Conservation (phyloP, 345 rosid species). For the Erodium maritimum region DNA sequence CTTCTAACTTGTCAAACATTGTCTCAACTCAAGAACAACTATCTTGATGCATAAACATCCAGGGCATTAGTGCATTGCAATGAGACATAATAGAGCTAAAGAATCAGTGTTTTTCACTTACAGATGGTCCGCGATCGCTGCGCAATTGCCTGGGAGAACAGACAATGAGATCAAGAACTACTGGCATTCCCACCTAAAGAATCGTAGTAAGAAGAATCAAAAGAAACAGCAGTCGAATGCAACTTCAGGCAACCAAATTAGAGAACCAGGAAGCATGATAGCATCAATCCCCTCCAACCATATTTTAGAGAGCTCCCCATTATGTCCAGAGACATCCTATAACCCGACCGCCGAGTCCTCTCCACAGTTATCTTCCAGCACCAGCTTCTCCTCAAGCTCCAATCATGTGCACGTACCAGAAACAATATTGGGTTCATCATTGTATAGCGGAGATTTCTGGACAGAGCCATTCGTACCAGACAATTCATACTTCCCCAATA, state of each 20-base stretch:
- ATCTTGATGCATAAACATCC: no score
- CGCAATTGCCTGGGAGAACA: conserved; percentile 23
- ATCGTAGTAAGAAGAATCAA: conserved; percentile 1
- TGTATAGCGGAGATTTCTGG: conserved; percentile 13
- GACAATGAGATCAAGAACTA: conserved; percentile 30
- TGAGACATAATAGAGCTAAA: neutral
- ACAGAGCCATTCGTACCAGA: conserved; percentile 9
- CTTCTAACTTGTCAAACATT: neutral
- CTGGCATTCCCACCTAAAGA: conserved; percentile 26
- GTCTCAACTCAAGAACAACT: no score
- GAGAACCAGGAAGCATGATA: neutral
- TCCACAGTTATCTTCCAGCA: conserved; percentile 3
- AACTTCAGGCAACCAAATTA: neutral
- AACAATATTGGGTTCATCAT: neutral
- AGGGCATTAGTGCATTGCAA: neutral
- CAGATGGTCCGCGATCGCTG: conserved; percentile 32
- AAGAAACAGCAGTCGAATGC: neutral
- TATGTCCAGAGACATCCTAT: conserved; percentile 8
- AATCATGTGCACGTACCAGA: neutral
- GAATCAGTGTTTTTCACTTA: neutral
- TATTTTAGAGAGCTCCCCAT: conserved; percentile 13
- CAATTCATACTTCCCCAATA: neutral
- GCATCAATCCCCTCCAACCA: neutral
- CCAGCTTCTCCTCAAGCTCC: neutral
- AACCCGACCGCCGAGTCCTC: conserved; percentile 9